phyloP scores from a whole-genome alignment of 1,139 yeast species.

The Kodamaea suecica region DNA sequence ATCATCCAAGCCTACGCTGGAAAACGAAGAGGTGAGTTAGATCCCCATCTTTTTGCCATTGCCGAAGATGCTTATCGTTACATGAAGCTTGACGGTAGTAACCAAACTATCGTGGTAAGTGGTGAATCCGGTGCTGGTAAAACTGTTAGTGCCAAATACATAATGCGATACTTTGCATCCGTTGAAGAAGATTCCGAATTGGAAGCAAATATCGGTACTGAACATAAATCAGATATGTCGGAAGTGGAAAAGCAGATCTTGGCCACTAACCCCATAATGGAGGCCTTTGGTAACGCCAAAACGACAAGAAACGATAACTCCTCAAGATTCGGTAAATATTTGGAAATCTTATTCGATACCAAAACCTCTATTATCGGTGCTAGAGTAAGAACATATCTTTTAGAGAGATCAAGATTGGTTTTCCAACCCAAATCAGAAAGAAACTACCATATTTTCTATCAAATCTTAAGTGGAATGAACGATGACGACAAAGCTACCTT shows the following conservation, averaged over 20 bases:
- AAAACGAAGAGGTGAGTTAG: slow-evolving; percentile 86
- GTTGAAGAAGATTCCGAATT: slow-evolving; percentile 65
- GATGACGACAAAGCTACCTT: slow-evolving; percentile 56
- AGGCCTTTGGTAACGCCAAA: slow-evolving; percentile 97
- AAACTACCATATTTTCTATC: slow-evolving; percentile 94
- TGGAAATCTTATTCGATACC: slow-evolving; percentile 82
- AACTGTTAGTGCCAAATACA: slow-evolving; percentile 94
- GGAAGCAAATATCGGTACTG: slow-evolving; percentile 34
- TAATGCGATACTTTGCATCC: slow-evolving; percentile 96
- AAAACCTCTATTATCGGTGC: slow-evolving; percentile 87
- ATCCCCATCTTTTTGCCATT: slow-evolving; percentile 95
- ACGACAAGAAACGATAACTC: slow-evolving; percentile 97
- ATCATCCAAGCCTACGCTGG: slow-evolving; percentile 94
- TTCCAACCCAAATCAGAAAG: slow-evolving; percentile 88
- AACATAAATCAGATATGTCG: slow-evolving; percentile 69
- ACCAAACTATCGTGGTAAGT: slow-evolving; percentile 94
- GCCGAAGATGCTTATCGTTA: slow-evolving; percentile 98
- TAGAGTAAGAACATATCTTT: slow-evolving; percentile 82
- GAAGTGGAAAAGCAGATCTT: slow-evolving; percentile 91
- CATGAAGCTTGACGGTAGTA: slow-evolving; percentile 79
- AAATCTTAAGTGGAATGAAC: slow-evolving; percentile 74
- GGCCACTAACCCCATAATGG: slow-evolving; percentile 98
- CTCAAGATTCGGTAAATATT: slow-evolving; percentile 93
- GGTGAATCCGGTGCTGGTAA: slow-evolving; percentile 99
- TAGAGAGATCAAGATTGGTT: slow-evolving; percentile 91